Percentiles rank a stretch among this genome's conserved stretches.
phyloP scores from a whole-genome alignment of 1,284 basidiomycete species.

The Tilletia setariae region DNA sequence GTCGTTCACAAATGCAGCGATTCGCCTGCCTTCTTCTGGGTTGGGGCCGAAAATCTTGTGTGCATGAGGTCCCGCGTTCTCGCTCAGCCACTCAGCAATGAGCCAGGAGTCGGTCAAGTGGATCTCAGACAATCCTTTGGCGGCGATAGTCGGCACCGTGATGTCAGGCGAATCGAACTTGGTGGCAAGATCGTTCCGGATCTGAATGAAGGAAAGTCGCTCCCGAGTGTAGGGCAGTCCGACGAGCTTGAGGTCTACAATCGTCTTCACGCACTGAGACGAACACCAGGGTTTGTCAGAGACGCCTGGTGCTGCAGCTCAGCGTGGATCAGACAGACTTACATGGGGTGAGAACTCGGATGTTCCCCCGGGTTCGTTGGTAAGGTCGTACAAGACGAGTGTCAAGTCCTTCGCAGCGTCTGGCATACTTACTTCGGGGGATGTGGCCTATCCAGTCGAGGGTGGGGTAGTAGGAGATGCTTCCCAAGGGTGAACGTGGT shows the following conservation, averaged over 20 bases:
- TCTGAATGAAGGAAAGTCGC: constrained; percentile 38
- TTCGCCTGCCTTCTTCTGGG: constrained; percentile 23
- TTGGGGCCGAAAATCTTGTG: constrained; percentile 29
- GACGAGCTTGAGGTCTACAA: constrained; percentile 41
- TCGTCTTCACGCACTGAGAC: constrained; percentile 34
- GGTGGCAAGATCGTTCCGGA: constrained; percentile 35
- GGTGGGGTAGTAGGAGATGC: no score
- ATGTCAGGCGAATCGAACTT: constrained; percentile 32
- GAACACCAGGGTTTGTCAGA: not conserved
- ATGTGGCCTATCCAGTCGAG: no score
- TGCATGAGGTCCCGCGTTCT: constrained; percentile 30
- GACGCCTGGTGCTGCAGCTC: not conserved
- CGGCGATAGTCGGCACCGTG: constrained; percentile 39
- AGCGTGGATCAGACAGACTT: not conserved
- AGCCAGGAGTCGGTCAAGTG: constrained; percentile 40
- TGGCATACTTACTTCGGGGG: no score
- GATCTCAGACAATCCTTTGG: constrained; percentile 27
- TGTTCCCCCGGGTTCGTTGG: constrained; percentile 25
- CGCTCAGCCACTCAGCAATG: constrained; percentile 33
- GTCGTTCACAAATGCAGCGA: constrained; percentile 34
- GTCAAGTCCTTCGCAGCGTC: no score
- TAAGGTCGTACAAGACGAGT: constrained; percentile 26
- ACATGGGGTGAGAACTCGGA: constrained; percentile 33
- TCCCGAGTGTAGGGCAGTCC: constrained; percentile 41
- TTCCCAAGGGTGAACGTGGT: no score